Base-by-base conservation (phyloP, 805 yeast species). In the Candida jianshihensis region DNA sequence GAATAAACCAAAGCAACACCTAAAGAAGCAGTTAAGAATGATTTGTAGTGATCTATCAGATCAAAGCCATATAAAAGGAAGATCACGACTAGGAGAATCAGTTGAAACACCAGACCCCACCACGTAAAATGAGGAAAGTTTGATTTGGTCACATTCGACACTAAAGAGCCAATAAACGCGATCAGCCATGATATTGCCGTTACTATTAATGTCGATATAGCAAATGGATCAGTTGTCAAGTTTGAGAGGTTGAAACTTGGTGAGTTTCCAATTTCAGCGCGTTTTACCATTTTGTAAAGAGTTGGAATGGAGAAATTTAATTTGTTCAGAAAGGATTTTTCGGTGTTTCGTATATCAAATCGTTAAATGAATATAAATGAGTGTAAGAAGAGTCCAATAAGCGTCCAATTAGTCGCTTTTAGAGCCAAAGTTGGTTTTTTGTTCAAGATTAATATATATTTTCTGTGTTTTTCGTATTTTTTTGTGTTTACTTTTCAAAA, bases 71-170 rank as follows among this genome's bases (percentile, higher is more conserved):
- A 86, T 44, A 76, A 64, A 38, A 67, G 48, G 29, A 70, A 68
- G 41, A 73, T 68, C 16, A 67, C 56, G 5, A 75, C 47, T 16
- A 83, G 68, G 29, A 86, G 47, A 21, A 85, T 43, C 16, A 88
- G 64, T 60, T 90, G 79, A 54, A 76, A 92, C 2, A 83, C 89
- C 6, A 92, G 59, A 2, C 95, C 95, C 98, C 98, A 92, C 98
- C 98, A 90, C 4, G 92, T 75, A 60, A 90, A 83, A 45, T 76
- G 74, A 1, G 97, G 96, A 54, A 81, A 86, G n/a, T n/a, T n/a
- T 6, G 59, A 46, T 13, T 60, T 57, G 14, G 54, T 37, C 5
- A 43, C 15, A 14, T 66, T 67, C 6, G 76, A 56, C 1, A 83
- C 78, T 15, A 84, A 77, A 13, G 95, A 84, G 2, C 97, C 97